phyloP scores from a whole-genome alignment of 208 protist genomes.

The Acanthamoeba culbertsoni region DNA sequence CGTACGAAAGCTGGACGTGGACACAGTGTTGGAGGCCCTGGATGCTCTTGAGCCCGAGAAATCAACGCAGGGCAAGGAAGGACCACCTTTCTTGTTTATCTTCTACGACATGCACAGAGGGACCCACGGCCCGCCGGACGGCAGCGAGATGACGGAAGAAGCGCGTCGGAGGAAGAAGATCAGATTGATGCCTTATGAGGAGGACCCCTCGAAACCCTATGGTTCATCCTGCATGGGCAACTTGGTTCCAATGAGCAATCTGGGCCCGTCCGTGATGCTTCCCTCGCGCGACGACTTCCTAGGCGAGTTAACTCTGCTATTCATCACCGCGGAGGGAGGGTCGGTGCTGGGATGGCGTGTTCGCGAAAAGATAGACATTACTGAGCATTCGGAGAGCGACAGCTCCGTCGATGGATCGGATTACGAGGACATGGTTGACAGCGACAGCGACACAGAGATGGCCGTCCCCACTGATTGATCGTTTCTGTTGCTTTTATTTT shows the following conservation, averaged over 20 bases:
- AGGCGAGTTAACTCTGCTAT: neutral
- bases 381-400: neutral
- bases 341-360: neutral
- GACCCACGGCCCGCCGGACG: neutral
- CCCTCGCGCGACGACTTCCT: neutral
- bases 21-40: no score
- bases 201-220: neutral
- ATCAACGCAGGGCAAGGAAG: no score
- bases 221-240: neutral
- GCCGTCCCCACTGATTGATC: no score
- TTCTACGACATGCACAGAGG: neutral
- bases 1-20: no score
- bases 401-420: neutral
- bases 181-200: neutral
- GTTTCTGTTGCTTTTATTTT: no score
- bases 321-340: neutral
- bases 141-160: neutral
- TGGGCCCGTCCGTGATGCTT: neutral
- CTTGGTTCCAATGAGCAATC: neutral
- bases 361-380: neutral
- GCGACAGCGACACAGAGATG: no score
- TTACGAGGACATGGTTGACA: no score
- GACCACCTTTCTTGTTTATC: no score
- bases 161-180: neutral
- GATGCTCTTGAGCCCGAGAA: no score